phyloP scores from a whole-genome alignment of 352 stramenopile species.

The Phytopythium mirpurense region DNA sequence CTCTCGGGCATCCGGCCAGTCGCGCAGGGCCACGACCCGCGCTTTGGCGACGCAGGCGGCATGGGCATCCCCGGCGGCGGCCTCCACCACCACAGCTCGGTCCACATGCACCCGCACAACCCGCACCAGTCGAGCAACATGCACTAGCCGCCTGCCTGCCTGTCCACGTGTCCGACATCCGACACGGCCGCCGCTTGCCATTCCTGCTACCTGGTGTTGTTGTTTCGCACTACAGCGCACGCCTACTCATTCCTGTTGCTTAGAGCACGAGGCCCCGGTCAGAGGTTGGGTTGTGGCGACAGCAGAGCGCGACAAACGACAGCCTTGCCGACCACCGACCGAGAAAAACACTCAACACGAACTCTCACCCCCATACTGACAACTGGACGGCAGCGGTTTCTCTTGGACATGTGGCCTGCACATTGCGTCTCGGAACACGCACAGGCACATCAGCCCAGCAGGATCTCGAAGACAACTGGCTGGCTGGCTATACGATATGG shows the following conservation, averaged over 20 bases:
- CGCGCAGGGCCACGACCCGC: conserved; percentile 39
- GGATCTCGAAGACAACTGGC: too few relatives aligned
- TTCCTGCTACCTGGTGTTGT: too few relatives aligned
- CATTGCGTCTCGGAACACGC: background rate
- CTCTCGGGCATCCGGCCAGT: conserved; percentile 76
- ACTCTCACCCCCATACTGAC: background rate
- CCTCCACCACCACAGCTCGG: conserved; percentile 31
- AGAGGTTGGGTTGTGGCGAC: too few relatives aligned
- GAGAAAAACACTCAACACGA: background rate
- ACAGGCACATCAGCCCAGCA: too few relatives aligned
- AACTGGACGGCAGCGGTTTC: too few relatives aligned
- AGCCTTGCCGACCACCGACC: background rate
- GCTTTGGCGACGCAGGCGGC: conserved; percentile 40
- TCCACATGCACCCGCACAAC: conserved; percentile 48
- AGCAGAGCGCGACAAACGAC: background rate
- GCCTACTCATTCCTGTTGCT: too few relatives aligned
- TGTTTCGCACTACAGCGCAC: background rate
- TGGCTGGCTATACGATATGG: conserved; percentile 8
- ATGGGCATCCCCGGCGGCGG: conserved; percentile 19
- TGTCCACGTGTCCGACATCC: too few relatives aligned
- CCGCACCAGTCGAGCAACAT: conserved; percentile 9
- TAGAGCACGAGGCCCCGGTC: too few relatives aligned
- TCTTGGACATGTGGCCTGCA: background rate
- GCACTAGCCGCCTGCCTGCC: background rate
- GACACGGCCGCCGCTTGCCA: too few relatives aligned